Evolutionary conservation across 192 early-diverging fungal genomes (phyloP), one percentile per base, ranked within the genome.

Genomic region (Backusella mclennaniae): DNA sequence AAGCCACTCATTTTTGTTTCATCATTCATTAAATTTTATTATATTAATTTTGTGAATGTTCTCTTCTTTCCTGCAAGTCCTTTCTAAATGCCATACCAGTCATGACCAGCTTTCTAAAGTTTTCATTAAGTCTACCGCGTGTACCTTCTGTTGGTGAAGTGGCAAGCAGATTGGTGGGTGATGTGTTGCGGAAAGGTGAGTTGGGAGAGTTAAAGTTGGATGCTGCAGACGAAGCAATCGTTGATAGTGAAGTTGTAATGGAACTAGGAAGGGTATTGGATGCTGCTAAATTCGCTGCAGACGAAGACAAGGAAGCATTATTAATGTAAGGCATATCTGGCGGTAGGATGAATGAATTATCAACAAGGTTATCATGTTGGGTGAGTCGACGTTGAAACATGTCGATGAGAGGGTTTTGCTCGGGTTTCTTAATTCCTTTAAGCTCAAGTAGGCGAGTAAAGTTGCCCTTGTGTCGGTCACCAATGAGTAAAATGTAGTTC

Each of bases 401-500:
- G n/a, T 91, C 89, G 12, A 86, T 79, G 49, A 90, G 59, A 36
- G 81, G 77, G 29, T 82, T 83, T 49, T 92, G 92, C 7, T 95
- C 93, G 1, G 82, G 71, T 14, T 86, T 85, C 41, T 86, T 86
- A 14, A 93, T 67, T 23, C 92, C 92, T 75, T 99, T 99, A 35
- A 99, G 83, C 19, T 93, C 92, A 70, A 99, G 83, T 26, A 97
- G 88, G 66, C 90, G 91, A 66, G 92, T 91, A 66, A 98, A 96
- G 23, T 87, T 90, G 8, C 78, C 84, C 6, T 89, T 70, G 56
- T 92, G 90, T 6, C 85, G 86, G 29, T 94, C 94, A 0, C 88
- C 89, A 72, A 94, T 95, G 12, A 99, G 84, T 46, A 97, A 83
- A n/a, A 97, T 76, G 78, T 96, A 98, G 46, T 95, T 94, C 72